Evolutionary conservation across 2,329 filamentous ascomycete species (phyloP).

Genomic region (Alternaria incomplexa): DNA sequence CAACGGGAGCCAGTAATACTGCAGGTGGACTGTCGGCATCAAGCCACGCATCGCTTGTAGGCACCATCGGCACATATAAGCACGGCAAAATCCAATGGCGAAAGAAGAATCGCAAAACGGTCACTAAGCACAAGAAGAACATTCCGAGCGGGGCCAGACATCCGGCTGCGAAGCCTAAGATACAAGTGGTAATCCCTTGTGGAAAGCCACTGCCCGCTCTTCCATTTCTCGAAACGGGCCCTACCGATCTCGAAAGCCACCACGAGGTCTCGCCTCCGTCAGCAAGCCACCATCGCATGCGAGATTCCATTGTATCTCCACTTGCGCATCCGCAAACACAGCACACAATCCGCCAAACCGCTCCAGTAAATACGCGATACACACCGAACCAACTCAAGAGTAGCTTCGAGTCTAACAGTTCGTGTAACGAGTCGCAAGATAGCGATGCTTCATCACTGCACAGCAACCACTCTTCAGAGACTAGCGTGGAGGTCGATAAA

Average conservation of each 20-base stretch:
- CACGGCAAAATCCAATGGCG: slow-evolving; percentile 54
- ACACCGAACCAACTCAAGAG: slow-evolving; percentile 17
- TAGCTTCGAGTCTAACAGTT: slow-evolving; percentile 30
- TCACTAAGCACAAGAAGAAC: slow-evolving; percentile 11
- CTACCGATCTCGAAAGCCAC: slow-evolving; percentile 23
- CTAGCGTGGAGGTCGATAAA: slow-evolving; percentile 45
- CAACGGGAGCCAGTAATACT: slow-evolving; percentile 16
- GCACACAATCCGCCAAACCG: slow-evolving; percentile 16
- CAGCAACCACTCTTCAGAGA: slow-evolving; percentile 49
- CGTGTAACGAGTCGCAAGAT: slow-evolving; percentile 45
- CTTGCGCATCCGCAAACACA: slow-evolving; percentile 25
- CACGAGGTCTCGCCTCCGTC: slow-evolving; percentile 44
- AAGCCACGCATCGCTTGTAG: slow-evolving; percentile 28
- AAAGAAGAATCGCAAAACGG: slow-evolving; percentile 14
- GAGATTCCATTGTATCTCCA: slow-evolving; percentile 42
- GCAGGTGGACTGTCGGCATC: slow-evolving; percentile 33
- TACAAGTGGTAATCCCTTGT: slow-evolving; percentile 47
- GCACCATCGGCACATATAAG: slow-evolving; percentile 54
- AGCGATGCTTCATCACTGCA: slow-evolving; percentile 49
- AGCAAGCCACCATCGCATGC: slow-evolving; percentile 25
- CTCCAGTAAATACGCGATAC: slow-evolving; percentile 3
- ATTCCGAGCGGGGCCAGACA: slow-evolving; percentile 19
- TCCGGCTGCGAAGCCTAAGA: slow-evolving; percentile 37
- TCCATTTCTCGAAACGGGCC: slow-evolving; percentile 34
- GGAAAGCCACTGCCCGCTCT: slow-evolving; percentile 39